phyloP scores from a whole-genome alignment of 768 basidiomycete species.

The Bullera alba region DNA sequence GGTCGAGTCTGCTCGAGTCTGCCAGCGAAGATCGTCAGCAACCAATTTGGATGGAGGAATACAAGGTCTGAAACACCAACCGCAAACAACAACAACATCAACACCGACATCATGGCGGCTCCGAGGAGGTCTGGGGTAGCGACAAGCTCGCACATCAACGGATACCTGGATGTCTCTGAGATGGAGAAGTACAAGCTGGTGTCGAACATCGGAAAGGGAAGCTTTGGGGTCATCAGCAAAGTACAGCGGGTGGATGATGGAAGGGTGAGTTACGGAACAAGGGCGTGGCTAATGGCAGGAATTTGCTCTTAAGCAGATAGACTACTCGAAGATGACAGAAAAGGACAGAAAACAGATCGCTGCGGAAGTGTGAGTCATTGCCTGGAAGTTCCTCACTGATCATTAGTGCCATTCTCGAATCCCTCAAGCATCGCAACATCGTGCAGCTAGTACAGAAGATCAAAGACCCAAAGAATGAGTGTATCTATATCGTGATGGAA shows the following conservation, averaged over 20 bases:
- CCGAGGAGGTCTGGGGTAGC: constrained; percentile 6
- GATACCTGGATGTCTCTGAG: constrained; percentile 32
- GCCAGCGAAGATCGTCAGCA: too few relatives aligned
- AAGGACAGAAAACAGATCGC: constrained; percentile 94
- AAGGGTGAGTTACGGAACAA: constrained; percentile 53
- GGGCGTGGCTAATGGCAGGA: constrained; percentile 7
- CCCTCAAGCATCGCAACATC: constrained; percentile 89
- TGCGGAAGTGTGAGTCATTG: constrained; percentile 81
- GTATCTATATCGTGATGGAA: constrained; percentile 97
- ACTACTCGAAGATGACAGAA: constrained; percentile 95
- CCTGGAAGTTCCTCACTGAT: neutral
- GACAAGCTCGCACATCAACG: neutral
- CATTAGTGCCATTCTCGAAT: constrained; percentile 86
- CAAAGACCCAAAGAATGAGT: constrained; percentile 82
- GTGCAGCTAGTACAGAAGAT: constrained; percentile 57
- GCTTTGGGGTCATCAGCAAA: constrained; percentile 95
- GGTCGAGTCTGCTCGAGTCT: too few relatives aligned
- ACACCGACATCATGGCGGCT: constrained; percentile 10
- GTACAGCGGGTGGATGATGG: constrained; percentile 79
- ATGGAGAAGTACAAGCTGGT: constrained; percentile 77
- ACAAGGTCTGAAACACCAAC: too few relatives aligned
- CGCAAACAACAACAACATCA: too few relatives aligned
- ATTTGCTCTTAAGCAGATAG: constrained; percentile 89
- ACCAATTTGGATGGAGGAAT: too few relatives aligned
- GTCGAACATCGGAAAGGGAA: constrained; percentile 92